Conservation (phyloP, 208 protist genomes). For the Trypanosoma boissoni region DNA sequence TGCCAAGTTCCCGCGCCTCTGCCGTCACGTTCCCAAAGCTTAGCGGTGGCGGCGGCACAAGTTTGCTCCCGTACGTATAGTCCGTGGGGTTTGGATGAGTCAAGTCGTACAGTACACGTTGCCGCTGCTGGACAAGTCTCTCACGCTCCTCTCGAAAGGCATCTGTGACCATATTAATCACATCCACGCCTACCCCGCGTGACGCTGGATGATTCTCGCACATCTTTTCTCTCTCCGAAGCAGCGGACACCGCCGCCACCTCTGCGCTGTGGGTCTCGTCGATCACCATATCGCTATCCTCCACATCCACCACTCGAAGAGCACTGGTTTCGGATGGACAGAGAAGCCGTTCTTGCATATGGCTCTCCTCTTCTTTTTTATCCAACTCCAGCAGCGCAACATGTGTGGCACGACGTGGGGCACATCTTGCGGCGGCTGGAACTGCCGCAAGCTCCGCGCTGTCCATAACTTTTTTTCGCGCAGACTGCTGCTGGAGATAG, state of each 20-base stretch:
- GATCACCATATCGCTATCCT: slow-evolving; percentile 30
- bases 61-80: slow-evolving; percentile 84
- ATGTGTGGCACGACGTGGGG: slow-evolving; percentile 7
- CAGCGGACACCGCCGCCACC: slow-evolving; percentile 3
- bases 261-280: slow-evolving; percentile 16
- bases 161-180: slow-evolving; percentile 87
- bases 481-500: slow-evolving; percentile 30
- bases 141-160: slow-evolving; percentile 71
- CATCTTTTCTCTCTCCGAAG: slow-evolving; percentile 15
- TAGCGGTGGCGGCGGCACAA: slow-evolving; percentile 84
- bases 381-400: slow-evolving; percentile 11
- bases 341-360: background rate
- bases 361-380: background rate
- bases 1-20: slow-evolving; percentile 59
- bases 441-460: slow-evolving; percentile 4
- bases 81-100: slow-evolving; percentile 78
- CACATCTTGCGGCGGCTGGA: slow-evolving; percentile 3
- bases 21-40: slow-evolving; percentile 79
- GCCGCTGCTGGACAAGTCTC: slow-evolving; percentile 44
- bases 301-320: background rate
- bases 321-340: too few relatives aligned
- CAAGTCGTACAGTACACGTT: slow-evolving; percentile 76
- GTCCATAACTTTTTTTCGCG: slow-evolving; percentile 25
- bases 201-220: slow-evolving; percentile 44
- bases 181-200: slow-evolving; percentile 65